phyloP scores from a whole-genome alignment of 2,329 filamentous ascomycete genomes.

The Chaetomium globosum region DNA sequence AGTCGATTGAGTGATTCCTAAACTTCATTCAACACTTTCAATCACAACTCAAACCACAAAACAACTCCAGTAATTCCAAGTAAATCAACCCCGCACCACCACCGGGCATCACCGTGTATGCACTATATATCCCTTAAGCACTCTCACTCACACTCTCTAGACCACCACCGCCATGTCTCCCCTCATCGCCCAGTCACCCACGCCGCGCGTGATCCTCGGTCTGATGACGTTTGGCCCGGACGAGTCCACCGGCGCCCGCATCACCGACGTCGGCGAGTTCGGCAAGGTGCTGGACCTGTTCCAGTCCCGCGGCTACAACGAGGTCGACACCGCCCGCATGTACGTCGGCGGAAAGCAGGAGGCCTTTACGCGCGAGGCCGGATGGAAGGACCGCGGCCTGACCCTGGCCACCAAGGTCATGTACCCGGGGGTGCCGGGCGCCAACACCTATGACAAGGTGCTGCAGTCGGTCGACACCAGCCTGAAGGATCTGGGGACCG shows the following conservation, averaged over 20 bases:
- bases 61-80: background rate
- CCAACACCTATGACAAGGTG: slow-evolving; percentile 66
- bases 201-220: slow-evolving; percentile 62
- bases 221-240: slow-evolving; percentile 73
- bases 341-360: slow-evolving; percentile 72
- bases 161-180: slow-evolving; percentile 27
- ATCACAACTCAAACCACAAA: too few relatives aligned
- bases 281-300: slow-evolving; percentile 67
- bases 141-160: background rate
- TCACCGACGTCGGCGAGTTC: slow-evolving; percentile 62
- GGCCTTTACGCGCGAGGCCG: slow-evolving; percentile 65
- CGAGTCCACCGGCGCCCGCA: slow-evolving; percentile 58
- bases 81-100: background rate
- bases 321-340: slow-evolving; percentile 70
- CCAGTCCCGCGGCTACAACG: slow-evolving; percentile 68
- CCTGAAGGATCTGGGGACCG: slow-evolving; percentile 70
- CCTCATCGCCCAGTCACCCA: slow-evolving; percentile 32
- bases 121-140: background rate
- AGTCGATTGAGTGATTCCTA: too few relatives aligned
- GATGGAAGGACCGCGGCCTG: slow-evolving; percentile 70
- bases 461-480: slow-evolving; percentile 66
- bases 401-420: slow-evolving; percentile 66
- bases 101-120: background rate
- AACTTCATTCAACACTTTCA: too few relatives aligned
- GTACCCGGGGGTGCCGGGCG: slow-evolving; percentile 64